Conservation (phyloP, 495 filamentous ascomycete genomes). For the Amniculicola lignicola region DNA sequence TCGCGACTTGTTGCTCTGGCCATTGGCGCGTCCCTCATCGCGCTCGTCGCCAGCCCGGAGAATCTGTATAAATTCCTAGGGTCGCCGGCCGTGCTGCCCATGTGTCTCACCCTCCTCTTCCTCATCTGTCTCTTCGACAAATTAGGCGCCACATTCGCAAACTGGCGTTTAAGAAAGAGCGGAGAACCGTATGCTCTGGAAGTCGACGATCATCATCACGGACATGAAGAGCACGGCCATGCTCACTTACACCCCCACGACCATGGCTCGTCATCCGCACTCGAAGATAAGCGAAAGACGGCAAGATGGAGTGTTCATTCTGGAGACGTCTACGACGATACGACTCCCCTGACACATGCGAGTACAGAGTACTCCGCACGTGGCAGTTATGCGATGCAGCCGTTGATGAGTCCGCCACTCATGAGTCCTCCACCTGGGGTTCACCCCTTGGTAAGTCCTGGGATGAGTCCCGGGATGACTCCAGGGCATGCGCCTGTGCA, state of each 20-base stretch:
- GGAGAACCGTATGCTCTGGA: conserved; percentile 24
- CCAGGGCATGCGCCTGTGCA: conserved; percentile 1
- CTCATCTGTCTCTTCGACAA: conserved; percentile 29
- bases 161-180: conserved; percentile 23
- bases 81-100: conserved; percentile 22
- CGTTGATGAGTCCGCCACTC: conserved; percentile 21
- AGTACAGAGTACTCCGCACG: background rate
- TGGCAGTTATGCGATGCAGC: conserved; percentile 2
- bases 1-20: conserved; percentile 9
- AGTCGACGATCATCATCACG: conserved; percentile 10
- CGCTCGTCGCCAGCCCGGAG: conserved; percentile 14
- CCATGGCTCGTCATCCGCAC: background rate
- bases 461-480: no score
- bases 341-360: background rate
- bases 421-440: conserved; percentile 1
- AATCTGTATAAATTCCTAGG: conserved; percentile 11
- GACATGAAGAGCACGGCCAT: background rate
- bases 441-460: background rate
- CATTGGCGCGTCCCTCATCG: conserved; percentile 18
- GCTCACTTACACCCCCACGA: conserved; percentile 1
- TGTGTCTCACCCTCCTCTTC: conserved; percentile 24
- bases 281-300: conserved; percentile 10
- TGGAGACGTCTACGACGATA: conserved; percentile 4
- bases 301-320: conserved; percentile 13
- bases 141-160: conserved; percentile 19